Evolutionary conservation across 768 basidiomycete species (phyloP).

Genomic region (Termitomyces eurrhizus): DNA sequence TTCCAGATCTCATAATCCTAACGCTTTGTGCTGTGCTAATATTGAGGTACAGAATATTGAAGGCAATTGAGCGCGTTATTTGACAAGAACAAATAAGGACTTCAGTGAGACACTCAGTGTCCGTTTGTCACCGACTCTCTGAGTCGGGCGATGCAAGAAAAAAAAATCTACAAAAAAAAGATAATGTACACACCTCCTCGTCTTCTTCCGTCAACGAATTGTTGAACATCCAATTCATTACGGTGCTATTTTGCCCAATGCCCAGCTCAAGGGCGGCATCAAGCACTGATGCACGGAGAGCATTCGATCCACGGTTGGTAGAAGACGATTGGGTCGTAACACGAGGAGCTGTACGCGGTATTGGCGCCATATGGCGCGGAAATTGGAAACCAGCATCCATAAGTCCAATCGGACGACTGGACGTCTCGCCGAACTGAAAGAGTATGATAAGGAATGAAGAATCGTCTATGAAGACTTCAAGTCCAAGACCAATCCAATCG

Average conservation of each 20-base stretch:
- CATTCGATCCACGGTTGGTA: slow-evolving; percentile 46
- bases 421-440: slow-evolving; percentile 4
- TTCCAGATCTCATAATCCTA: no score
- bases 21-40: neutral
- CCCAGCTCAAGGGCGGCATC: slow-evolving; percentile 71
- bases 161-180: neutral
- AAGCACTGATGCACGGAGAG: slow-evolving; percentile 68
- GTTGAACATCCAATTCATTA: slow-evolving; percentile 73
- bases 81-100: neutral
- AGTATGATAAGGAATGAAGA: neutral
- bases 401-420: slow-evolving; percentile 11
- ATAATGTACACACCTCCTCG: slow-evolving; percentile 35
- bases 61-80: neutral
- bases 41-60: neutral
- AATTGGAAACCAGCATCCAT: slow-evolving; percentile 33
- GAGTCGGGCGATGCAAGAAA: neutral
- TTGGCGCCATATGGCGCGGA: slow-evolving; percentile 22
- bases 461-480: slow-evolving; percentile 1
- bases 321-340: slow-evolving; percentile 13
- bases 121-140: neutral
- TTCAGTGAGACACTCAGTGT: neutral
- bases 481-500: slow-evolving; percentile 2
- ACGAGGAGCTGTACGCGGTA: slow-evolving; percentile 19
- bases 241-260: slow-evolving; percentile 50
- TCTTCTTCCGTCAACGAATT: slow-evolving; percentile 55